These are phyloP conservation scores for Kodamaea jinghongensis DNA, from an alignment of 805 yeast species.

Conservation along the genomic window DNA sequence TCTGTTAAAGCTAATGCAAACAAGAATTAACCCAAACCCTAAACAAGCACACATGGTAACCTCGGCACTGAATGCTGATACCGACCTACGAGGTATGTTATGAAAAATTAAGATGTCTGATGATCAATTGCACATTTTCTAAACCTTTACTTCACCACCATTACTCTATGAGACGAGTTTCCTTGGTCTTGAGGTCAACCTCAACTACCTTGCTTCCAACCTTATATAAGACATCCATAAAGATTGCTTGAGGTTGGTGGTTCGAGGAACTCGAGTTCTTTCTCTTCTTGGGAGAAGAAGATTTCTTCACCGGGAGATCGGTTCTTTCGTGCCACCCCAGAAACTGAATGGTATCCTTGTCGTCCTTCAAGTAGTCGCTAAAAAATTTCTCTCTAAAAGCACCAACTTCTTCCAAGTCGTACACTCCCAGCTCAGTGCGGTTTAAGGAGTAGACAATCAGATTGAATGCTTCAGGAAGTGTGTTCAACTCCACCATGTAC, in stretches of 20 bases:
- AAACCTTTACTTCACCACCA: too few species aligned
- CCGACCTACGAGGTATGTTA: too few species aligned
- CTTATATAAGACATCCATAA: constrained; percentile 1
- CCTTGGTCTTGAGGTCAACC: constrained; percentile 5
- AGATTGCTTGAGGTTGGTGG: neutral
- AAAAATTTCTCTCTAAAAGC: constrained; percentile 9
- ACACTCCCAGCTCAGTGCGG: constrained; percentile 2
- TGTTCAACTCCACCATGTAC: constrained; percentile 7
- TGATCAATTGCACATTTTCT: neutral
- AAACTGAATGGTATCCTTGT: constrained; percentile 5
- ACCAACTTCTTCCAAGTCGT: constrained; percentile 11
- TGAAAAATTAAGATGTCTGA: neutral
- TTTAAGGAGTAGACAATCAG: constrained; percentile 7
- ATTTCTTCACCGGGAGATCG: neutral
- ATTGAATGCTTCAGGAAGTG: constrained; percentile 6
- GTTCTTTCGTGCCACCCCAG: constrained; percentile 8
- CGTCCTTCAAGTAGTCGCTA: constrained; percentile 2
- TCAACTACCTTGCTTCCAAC: constrained; percentile 4
- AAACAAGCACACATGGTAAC: too few species aligned
- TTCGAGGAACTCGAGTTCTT: neutral
- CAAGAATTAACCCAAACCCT: too few species aligned
- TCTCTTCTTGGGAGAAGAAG: constrained; percentile 3
- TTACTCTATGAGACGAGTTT: neutral
- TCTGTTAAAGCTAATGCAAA: too few species aligned
- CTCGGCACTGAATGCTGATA: too few species aligned